Evolutionary conservation across 768 basidiomycete species (phyloP).

Genomic region (Suillus sp.): DNA sequence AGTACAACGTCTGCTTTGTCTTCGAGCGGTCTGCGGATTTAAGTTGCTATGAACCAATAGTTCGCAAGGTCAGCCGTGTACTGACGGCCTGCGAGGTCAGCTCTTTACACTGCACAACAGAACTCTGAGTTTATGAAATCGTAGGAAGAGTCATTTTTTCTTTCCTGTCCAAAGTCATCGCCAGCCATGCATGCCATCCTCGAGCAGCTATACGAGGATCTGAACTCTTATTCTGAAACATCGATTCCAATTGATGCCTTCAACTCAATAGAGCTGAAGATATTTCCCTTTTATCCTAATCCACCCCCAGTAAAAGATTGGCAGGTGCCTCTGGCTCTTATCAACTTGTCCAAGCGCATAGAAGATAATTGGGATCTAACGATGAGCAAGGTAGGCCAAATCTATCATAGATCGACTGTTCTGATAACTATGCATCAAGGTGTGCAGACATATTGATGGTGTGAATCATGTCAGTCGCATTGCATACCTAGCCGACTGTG

Average conservation of each 20-base stretch:
- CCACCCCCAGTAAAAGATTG: slow-evolving; percentile 89
- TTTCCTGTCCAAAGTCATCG: slow-evolving; percentile 73
- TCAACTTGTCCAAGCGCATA: slow-evolving; percentile 76
- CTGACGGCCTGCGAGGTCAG: slow-evolving; percentile 86
- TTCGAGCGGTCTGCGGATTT: slow-evolving; percentile 90
- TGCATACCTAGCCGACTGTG: slow-evolving; percentile 89
- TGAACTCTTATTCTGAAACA: slow-evolving; percentile 97
- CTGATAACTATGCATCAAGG: slow-evolving; percentile 40
- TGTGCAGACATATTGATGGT: slow-evolving; percentile 85
- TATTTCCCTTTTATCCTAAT: slow-evolving; percentile 96
- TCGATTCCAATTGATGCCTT: slow-evolving; percentile 89
- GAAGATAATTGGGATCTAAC: slow-evolving; percentile 98
- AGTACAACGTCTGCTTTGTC: slow-evolving; percentile 95
- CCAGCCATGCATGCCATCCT: slow-evolving; percentile 78
- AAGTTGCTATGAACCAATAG: slow-evolving; percentile 94
- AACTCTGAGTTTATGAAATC: slow-evolving; percentile 11
- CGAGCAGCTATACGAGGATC: slow-evolving; percentile 94
- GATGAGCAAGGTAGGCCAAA: slow-evolving; percentile 66
- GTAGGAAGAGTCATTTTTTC: slow-evolving; percentile 86
- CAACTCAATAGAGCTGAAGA: slow-evolving; percentile 94
- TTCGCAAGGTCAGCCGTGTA: slow-evolving; percentile 92
- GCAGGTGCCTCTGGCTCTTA: slow-evolving; percentile 92
- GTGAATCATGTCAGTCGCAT: slow-evolving; percentile 90
- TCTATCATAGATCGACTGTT: slow-evolving; percentile 6
- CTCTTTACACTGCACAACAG: slow-evolving; percentile 14